Percentiles rank a stretch among this genome's conserved stretches.
These are phyloP conservation scores for Ampelocalamus luodianensis DNA, from an alignment of 176 grass and related monocot genomes.

Conservation along the genomic window DNA sequence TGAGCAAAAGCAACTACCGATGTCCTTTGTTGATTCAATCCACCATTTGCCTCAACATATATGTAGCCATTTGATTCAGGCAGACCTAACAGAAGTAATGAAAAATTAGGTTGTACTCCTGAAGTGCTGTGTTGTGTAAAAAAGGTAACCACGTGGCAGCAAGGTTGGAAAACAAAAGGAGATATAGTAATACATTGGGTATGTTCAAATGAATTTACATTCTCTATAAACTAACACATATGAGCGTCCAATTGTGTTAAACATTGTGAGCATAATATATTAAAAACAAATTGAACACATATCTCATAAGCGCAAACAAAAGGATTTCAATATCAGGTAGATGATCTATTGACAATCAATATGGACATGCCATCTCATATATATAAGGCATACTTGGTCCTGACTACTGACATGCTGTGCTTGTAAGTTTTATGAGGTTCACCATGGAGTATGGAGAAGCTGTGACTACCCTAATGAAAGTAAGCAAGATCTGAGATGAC, in stretches of 20 bases:
- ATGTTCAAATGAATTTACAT: constrained; percentile 13
- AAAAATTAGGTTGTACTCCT: constrained; percentile 14
- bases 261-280: not conserved
- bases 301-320: not conserved
- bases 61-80: constrained; percentile 99
- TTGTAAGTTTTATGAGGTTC: constrained; percentile 12
- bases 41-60: constrained; percentile 95
- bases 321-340: not conserved
- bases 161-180: constrained; percentile 8
- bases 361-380: not conserved
- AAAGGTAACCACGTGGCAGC: not conserved
- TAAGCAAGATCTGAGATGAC: constrained; percentile 13
- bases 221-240: not conserved
- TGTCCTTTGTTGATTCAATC: constrained; percentile 96
- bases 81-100: constrained; percentile 59
- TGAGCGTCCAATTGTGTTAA: constrained; percentile 24
- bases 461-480: constrained; percentile 7
- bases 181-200: not conserved
- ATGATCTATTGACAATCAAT: constrained; percentile 38
- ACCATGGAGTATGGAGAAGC: not conserved
- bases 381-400: not conserved
- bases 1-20: constrained; percentile 62
- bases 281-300: not conserved
- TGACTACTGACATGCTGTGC: not conserved
- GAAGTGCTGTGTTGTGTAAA: constrained; percentile 14